Percentiles rank a stretch among this genome's conserved stretches.
phyloP scores from a whole-genome alignment of 371 early-diverging fungal species.

The Saksenaea oblongispora region DNA sequence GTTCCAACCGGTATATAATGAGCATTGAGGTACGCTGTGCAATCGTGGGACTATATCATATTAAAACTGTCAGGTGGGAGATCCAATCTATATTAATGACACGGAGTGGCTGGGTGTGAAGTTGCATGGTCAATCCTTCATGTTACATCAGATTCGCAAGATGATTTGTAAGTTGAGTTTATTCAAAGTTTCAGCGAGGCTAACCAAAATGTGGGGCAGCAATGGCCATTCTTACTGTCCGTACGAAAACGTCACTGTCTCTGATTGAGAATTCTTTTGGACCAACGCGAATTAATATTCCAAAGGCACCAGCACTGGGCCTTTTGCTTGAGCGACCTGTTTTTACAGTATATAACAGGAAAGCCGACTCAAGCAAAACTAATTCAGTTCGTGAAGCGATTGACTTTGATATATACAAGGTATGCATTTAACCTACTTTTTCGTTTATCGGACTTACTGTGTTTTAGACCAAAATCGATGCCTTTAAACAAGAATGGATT shows the following conservation, averaged over 20 bases:
- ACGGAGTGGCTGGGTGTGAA: conserved; percentile 93
- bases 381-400: conserved; percentile 27
- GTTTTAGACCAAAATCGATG: conserved; percentile 66
- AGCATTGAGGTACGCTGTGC: conserved; percentile 60
- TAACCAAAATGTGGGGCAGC: conserved; percentile 27
- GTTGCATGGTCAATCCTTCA: conserved; percentile 98
- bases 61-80: conserved; percentile 49
- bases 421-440: neutral
- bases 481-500: conserved; percentile 82
- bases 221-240: conserved; percentile 78
- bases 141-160: conserved; percentile 99
- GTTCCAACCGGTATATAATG: conserved; percentile 82
- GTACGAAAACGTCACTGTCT: conserved; percentile 70
- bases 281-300: conserved; percentile 84
- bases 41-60: neutral
- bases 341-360: conserved; percentile 69
- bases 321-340: conserved; percentile 86
- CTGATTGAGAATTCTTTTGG: conserved; percentile 72
- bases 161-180: conserved; percentile 82
- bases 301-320: conserved; percentile 97
- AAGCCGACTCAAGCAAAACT: conserved; percentile 10
- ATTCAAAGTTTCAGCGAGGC: neutral
- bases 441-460: neutral
- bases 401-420: conserved; percentile 49
- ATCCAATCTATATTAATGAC: conserved; percentile 77